Conservation (phyloP, 2,329 filamentous ascomycete genomes). For the Alternaria dauci region DNA sequence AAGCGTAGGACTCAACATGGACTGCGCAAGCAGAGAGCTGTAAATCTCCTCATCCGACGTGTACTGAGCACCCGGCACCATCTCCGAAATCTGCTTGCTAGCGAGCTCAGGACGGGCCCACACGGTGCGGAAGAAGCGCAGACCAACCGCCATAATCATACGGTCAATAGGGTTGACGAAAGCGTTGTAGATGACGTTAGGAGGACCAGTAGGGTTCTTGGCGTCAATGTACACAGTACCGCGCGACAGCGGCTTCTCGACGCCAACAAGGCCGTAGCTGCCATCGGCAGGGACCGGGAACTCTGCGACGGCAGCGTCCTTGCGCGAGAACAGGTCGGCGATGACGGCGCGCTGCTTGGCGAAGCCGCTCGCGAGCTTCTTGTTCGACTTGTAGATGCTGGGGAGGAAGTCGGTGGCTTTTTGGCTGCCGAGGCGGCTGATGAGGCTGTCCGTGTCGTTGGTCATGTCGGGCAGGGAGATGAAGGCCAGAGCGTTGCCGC, state of each 20-base stretch:
- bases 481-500: conserved; percentile 37
- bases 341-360: conserved; percentile 35
- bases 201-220: conserved; percentile 40
- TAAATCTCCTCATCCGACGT: conserved; percentile 35
- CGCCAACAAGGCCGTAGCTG: conserved; percentile 33
- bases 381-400: conserved; percentile 31
- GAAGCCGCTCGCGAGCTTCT: conserved; percentile 32
- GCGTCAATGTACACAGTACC: conserved; percentile 48
- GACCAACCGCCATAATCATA: conserved; percentile 41
- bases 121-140: conserved; percentile 46
- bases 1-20: conserved; percentile 35
- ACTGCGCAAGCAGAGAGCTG: conserved; percentile 26
- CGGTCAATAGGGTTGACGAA: conserved; percentile 40
- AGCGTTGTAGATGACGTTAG: conserved; percentile 36
- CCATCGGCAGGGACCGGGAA: conserved; percentile 49
- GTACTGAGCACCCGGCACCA: conserved; percentile 33
- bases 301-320: conserved; percentile 35
- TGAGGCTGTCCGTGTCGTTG: conserved; percentile 16
- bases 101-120: conserved; percentile 39
- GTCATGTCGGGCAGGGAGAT: conserved; percentile 38
- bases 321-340: conserved; percentile 31
- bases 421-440: conserved; percentile 15
- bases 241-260: conserved; percentile 46
- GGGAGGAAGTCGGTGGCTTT: conserved; percentile 34
- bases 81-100: conserved; percentile 34